Percentiles rank a stretch among this genome's conserved stretches.
These are phyloP conservation scores for Tulasnella sp. DNA, from an alignment of 768 basidiomycete species.

Conservation along the genomic window DNA sequence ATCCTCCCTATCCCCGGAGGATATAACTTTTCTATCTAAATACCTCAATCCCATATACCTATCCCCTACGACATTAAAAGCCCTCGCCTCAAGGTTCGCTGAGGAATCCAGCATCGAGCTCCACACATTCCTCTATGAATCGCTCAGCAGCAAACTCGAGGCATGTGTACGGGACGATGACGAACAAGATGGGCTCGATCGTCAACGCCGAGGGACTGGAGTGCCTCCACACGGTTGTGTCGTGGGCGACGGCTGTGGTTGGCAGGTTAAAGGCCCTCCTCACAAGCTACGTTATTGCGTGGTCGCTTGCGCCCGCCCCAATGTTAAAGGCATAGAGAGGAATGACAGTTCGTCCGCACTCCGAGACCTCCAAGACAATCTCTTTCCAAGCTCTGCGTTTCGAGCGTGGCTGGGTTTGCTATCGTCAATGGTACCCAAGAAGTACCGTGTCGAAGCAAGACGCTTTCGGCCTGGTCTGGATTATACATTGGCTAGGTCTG, in stretches of 20 bases:
- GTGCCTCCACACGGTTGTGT: constrained; percentile 67
- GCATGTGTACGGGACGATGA: constrained; percentile 55
- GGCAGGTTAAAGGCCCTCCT: constrained; percentile 76
- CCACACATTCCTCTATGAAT: constrained; percentile 67
- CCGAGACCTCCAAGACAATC: constrained; percentile 34
- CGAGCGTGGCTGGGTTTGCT: constrained; percentile 79
- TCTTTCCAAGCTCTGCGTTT: constrained; percentile 75
- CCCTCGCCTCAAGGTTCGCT: constrained; percentile 70
- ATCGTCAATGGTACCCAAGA: constrained; percentile 58
- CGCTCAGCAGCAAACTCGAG: constrained; percentile 60
- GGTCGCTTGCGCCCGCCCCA: constrained; percentile 31
- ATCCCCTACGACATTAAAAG: constrained; percentile 65
- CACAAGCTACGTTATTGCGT: constrained; percentile 90
- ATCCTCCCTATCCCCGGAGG: constrained; percentile 37
- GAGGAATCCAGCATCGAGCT: constrained; percentile 82
- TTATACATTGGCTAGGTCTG: constrained; percentile 86
- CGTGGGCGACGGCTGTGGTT: constrained; percentile 35
- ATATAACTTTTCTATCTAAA: constrained; percentile 63
- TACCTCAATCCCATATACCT: constrained; percentile 90
- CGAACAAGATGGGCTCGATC: constrained; percentile 48
- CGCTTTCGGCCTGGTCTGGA: constrained; percentile 88
- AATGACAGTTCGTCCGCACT: background rate
- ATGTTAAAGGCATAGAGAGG: no score
- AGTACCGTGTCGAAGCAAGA: constrained; percentile 67
- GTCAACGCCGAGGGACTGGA: constrained; percentile 36